phyloP scores from a whole-genome alignment of 2,329 filamentous ascomycete genomes.

The Aaosphaeria pasadenensis region DNA sequence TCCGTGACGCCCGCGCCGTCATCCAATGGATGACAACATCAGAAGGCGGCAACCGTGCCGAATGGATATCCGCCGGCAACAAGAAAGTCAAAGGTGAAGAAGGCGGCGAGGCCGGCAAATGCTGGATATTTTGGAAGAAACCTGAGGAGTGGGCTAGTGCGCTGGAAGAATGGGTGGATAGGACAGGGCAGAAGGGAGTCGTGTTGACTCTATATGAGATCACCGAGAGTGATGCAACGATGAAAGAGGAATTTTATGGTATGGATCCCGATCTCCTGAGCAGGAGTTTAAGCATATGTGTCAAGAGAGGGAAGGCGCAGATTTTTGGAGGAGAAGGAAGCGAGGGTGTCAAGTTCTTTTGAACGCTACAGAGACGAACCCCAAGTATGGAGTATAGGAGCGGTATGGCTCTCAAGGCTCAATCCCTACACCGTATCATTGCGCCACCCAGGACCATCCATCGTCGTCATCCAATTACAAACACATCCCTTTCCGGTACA shows the following conservation, averaged over 20 bases:
- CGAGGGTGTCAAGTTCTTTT: constrained; percentile 96
- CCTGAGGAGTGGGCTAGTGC: constrained; percentile 86
- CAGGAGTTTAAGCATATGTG: constrained; percentile 74
- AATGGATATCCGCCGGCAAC: constrained; percentile 56
- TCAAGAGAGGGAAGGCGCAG: constrained; percentile 88
- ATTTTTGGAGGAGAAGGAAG: constrained; percentile 81
- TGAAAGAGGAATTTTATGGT: constrained; percentile 71
- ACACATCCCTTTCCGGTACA: not conserved
- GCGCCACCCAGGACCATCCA: not conserved
- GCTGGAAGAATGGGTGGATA: constrained; percentile 77
- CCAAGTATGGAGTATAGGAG: too few relatives aligned
- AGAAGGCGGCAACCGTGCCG: constrained; percentile 56
- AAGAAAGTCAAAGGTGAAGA: constrained; percentile 13
- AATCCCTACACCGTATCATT: not conserved
- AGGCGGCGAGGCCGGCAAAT: constrained; percentile 37
- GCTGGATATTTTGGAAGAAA: constrained; percentile 80
- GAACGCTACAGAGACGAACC: not conserved
- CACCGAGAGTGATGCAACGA: constrained; percentile 77
- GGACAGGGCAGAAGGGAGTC: constrained; percentile 81
- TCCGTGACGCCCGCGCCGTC: constrained; percentile 53
- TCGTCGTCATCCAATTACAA: not conserved
- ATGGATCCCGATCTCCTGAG: constrained; percentile 80
- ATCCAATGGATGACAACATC: constrained; percentile 55
- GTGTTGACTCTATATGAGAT: constrained; percentile 94
- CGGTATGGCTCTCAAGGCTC: not conserved